Evolutionary conservation across 495 filamentous ascomycete species (phyloP), one percentile per base, ranked within the genome.

Genomic region (Talaromyces stipitatus): DNA sequence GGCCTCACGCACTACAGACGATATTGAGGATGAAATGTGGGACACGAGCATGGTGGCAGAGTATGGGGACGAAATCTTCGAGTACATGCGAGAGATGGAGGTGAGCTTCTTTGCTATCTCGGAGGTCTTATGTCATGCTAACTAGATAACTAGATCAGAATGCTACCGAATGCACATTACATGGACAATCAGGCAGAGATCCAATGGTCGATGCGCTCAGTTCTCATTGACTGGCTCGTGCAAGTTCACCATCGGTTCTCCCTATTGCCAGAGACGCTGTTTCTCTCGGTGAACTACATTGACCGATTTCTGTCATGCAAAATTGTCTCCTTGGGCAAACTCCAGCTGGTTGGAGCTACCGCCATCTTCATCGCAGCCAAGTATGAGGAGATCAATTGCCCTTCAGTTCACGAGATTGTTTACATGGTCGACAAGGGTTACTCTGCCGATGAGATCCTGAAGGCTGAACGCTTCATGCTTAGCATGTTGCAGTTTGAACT

Each of bases 1-100:
- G 57, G 70, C 69, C 51, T 68, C 80, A 56, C 73, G 79, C 62
- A 76, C 79, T 0, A 58, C 63, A 16, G 82, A 87, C 56, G 88
- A 90, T 54, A 75, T 89, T 48, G 86, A 95, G 54, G 94, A 97
- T 60, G 94, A 97, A 65, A 75, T 79, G 22, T 95, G 85, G 77
- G 94, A 99, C 66, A 88, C 91, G n/a, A 96, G 88, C 65, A 96
- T 99, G 95, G 94, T 99, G 29, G 87, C 91, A 14, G 92, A 97
- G 66, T 99, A 99, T 65, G 85, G 85, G 48, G 87, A 94, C 4
- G 94, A 99, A 66, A 99, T 99, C 59, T 97, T 97, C 63, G 75
- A 80, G 7, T 95, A 97, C 71, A 88, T 97, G 86, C 80, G 81
- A 56, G 77, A 86, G 48, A 83, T 96, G 50, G 94, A 98, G 89